Conservation (phyloP, 2,329 filamentous ascomycete genomes). For the Penicillium sp. region DNA sequence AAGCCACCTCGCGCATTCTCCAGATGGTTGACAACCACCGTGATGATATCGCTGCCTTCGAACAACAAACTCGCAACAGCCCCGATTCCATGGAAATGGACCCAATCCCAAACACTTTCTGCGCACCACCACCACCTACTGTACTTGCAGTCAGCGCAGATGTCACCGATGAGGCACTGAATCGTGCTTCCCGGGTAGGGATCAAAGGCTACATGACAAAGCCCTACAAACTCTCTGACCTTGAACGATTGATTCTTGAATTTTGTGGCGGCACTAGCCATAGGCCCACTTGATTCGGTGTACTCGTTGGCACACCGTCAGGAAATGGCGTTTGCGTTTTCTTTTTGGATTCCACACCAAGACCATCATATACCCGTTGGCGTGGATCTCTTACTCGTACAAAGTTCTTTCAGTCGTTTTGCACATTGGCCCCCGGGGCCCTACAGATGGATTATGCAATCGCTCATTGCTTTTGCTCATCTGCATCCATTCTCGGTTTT, state of each 20-base stretch:
- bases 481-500: slow-evolving; percentile 11
- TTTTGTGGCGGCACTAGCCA: slow-evolving; percentile 38
- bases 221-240: slow-evolving; percentile 63
- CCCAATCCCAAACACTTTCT: slow-evolving; percentile 2
- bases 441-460: slow-evolving; percentile 1
- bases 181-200: slow-evolving; percentile 61
- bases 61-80: slow-evolving; percentile 10
- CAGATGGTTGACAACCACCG: slow-evolving; percentile 49
- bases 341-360: not conserved
- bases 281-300: not conserved
- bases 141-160: slow-evolving; percentile 68
- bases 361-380: slow-evolving; percentile 17
- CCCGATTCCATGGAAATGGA: slow-evolving; percentile 21
- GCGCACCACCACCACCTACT: slow-evolving; percentile 45
- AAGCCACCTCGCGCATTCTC: slow-evolving; percentile 65
- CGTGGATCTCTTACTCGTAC: not conserved
- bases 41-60: slow-evolving; percentile 19
- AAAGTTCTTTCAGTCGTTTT: not conserved
- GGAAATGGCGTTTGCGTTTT: not conserved
- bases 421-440: not conserved
- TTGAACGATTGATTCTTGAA: slow-evolving; percentile 60
- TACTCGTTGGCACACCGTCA: not conserved
- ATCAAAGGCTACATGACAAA: slow-evolving; percentile 72
- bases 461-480: slow-evolving; percentile 3
- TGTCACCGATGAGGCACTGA: slow-evolving; percentile 64